phyloP scores from a whole-genome alignment of 345 rosid species.

The Acer campestre region DNA sequence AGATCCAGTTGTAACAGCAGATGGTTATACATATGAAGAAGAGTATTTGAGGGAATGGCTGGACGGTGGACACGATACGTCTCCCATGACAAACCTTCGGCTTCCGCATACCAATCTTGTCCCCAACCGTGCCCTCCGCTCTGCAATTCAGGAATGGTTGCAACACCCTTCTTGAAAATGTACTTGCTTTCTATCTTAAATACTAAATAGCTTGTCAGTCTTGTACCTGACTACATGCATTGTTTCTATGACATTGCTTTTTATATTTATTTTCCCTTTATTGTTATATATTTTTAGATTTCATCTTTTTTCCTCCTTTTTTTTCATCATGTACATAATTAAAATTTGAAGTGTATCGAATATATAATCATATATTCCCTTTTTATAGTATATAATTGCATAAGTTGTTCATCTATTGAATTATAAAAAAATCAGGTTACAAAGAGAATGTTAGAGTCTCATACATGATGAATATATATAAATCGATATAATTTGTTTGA shows the following conservation, averaged over 20 bases:
- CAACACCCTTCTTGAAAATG: conserved; percentile 27
- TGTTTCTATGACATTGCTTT: background rate
- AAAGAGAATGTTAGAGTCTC: no score
- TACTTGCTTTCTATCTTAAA: background rate
- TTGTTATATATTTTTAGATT: background rate
- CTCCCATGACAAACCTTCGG: conserved; percentile 62
- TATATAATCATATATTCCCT: background rate
- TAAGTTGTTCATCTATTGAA: no score
- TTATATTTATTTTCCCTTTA: background rate
- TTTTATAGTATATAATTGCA: no score
- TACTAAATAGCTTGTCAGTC: background rate
- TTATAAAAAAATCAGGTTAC: no score
- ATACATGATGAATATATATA: no score
- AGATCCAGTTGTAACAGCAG: conserved; percentile 83
- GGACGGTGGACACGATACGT: conserved; percentile 59
- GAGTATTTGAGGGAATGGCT: conserved; percentile 71
- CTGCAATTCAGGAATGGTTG: conserved; percentile 71
- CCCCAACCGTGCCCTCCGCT: conserved; percentile 73
- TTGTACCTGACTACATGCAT: background rate
- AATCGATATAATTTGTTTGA: no score
- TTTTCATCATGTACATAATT: background rate
- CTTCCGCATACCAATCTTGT: conserved; percentile 57
- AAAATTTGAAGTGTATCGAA: background rate
- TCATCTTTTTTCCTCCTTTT: background rate
- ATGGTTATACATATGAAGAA: conserved; percentile 78